These are phyloP conservation scores for Pythium monospermum DNA, from an alignment of 352 stramenopile species.

Conservation along the genomic window DNA sequence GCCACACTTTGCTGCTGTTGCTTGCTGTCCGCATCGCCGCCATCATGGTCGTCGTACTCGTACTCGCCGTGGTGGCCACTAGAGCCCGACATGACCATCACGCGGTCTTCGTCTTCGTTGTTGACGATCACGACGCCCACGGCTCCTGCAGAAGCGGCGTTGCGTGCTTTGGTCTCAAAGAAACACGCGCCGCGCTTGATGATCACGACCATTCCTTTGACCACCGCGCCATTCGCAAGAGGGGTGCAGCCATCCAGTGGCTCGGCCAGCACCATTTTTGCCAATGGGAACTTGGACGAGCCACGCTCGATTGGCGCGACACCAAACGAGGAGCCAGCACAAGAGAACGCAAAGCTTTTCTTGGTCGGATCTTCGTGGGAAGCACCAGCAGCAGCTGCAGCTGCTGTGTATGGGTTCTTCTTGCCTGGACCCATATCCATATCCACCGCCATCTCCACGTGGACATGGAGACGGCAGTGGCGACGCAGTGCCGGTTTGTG, in stretches of 20 bases:
- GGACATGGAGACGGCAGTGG: conserved; percentile 30
- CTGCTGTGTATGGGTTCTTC: conserved; percentile 20
- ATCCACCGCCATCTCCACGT: conserved; percentile 17
- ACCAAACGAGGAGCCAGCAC: conserved; percentile 58
- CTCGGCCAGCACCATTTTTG: conserved; percentile 41
- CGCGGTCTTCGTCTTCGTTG: conserved; percentile 46
- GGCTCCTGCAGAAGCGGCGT: conserved; percentile 40
- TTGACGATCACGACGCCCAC: conserved; percentile 62
- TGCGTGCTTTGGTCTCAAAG: conserved; percentile 68
- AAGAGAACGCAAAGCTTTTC: conserved; percentile 37
- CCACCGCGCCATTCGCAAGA: conserved; percentile 24
- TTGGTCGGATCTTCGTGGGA: neutral
- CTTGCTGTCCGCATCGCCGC: conserved; percentile 2
- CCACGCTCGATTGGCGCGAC: conserved; percentile 24
- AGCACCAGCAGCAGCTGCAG: too few relatives aligned
- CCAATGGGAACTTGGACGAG: conserved; percentile 19
- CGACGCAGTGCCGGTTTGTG: conserved; percentile 25
- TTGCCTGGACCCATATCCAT: neutral
- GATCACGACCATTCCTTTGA: conserved; percentile 48
- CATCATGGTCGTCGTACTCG: conserved; percentile 9
- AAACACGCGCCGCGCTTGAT: conserved; percentile 55
- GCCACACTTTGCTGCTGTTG: conserved; percentile 13
- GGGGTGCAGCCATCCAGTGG: conserved; percentile 49
- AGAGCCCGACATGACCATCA: conserved; percentile 78
- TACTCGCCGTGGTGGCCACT: conserved; percentile 6